Conservation (phyloP, 768 basidiomycete genomes). For the Clitopilus passeckerianus region DNA sequence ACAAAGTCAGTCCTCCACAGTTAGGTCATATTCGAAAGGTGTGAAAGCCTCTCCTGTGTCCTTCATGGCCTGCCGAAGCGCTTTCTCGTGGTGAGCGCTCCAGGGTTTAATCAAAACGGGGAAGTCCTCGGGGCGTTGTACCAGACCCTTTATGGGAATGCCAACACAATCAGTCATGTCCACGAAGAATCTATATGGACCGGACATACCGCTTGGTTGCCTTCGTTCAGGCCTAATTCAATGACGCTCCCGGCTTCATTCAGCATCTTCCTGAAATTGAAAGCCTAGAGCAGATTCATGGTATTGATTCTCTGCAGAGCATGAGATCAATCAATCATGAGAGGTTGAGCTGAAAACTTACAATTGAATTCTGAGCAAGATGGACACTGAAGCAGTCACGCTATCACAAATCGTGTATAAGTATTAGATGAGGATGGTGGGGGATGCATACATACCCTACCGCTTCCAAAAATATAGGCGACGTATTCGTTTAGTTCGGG, state of each 20-base stretch:
- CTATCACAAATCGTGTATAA: neutral
- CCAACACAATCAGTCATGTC: too few species aligned
- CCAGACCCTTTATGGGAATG: neutral
- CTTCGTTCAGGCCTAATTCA: neutral
- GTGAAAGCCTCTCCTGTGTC: neutral
- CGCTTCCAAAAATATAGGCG: neutral
- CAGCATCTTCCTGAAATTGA: slow-evolving; percentile 17
- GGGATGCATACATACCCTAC: neutral
- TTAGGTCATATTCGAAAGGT: neutral
- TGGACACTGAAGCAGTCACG: neutral
- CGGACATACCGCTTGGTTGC: neutral
- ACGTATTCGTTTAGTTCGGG: neutral
- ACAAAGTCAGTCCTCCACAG: neutral
- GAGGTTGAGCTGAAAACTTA: neutral
- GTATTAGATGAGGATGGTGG: neutral
- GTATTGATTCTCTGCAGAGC: neutral
- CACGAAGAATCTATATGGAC: too few species aligned
- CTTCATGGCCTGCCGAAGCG: neutral
- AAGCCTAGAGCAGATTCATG: slow-evolving; percentile 19
- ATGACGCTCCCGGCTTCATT: neutral
- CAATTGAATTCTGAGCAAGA: neutral
- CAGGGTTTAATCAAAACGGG: neutral
- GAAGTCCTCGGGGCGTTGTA: neutral
- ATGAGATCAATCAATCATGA: neutral
- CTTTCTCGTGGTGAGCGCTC: neutral